A percentile compares a stretch with the other conserved stretches of the same genome.
Conservation (phyloP, 345 rosid genomes). For the Firmiana major region DNA sequence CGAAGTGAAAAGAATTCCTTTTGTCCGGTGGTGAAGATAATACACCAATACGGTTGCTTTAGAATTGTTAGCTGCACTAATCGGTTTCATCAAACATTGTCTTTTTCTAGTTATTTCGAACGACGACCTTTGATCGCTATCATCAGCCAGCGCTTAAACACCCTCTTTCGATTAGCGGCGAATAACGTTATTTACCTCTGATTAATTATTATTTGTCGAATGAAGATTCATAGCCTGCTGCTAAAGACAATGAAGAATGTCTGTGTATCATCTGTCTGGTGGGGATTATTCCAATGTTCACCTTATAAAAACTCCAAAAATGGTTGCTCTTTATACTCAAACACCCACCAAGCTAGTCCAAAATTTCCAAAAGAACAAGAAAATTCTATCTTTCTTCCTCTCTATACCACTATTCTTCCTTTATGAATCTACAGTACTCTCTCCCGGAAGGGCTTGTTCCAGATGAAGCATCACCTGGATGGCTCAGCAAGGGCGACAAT, state of each 20-base stretch:
- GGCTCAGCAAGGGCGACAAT: conserved; percentile 53
- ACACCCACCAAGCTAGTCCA: conserved; percentile 6
- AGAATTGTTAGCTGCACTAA: not conserved
- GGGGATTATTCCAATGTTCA: conserved; percentile 29
- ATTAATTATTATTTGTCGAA: conserved; percentile 3
- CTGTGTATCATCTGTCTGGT: conserved; percentile 19
- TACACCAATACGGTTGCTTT: not conserved
- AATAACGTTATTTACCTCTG: not conserved
- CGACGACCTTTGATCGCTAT: not conserved
- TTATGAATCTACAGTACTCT: not conserved
- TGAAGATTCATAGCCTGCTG: conserved; percentile 16
- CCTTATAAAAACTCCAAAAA: conserved; percentile 14
- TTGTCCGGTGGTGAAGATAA: not conserved
- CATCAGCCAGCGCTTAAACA: not conserved
- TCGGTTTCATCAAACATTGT: not conserved
- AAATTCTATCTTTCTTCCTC: not conserved
- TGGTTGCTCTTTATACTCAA: conserved; percentile 12
- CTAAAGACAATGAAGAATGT: conserved; percentile 30
- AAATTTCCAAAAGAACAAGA: conserved; percentile 3
- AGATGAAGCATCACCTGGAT: conserved; percentile 27
- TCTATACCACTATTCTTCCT: not conserved
- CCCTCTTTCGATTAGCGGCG: not conserved
- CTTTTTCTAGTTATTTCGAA: not conserved
- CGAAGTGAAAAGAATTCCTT: not conserved
- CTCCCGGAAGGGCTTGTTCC: conserved; percentile 27